Evolutionary conservation across 495 filamentous ascomycete species (phyloP).

Genomic region (Podospora conica): DNA sequence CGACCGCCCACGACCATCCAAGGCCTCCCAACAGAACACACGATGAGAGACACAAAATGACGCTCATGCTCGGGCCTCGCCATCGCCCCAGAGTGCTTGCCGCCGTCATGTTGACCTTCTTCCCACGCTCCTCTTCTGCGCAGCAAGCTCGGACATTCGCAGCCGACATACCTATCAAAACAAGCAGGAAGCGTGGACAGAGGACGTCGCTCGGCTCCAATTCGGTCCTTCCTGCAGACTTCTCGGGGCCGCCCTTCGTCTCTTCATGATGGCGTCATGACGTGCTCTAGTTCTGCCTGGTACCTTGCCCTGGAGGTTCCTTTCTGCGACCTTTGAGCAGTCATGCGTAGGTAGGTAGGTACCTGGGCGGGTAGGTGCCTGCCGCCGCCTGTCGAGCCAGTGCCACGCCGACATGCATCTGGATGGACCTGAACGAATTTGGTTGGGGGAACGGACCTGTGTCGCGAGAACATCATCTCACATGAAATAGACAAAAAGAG

Average conservation of each 20-base stretch:
- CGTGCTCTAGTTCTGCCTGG: not conserved
- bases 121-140: too few relatives aligned
- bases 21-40: not conserved
- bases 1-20: not conserved
- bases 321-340: not conserved
- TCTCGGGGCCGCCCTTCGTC: not conserved
- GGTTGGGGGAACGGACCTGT: not conserved
- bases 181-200: not conserved
- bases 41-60: not conserved
- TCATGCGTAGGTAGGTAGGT: not conserved
- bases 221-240: not conserved
- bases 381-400: not conserved
- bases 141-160: not conserved
- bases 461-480: not conserved
- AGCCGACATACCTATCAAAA: not conserved
- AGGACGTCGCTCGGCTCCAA: not conserved
- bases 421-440: too few relatives aligned
- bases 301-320: not conserved
- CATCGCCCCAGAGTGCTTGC: not conserved
- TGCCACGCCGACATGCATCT: not conserved
- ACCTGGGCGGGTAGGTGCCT: not conserved
- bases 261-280: not conserved
- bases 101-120: not conserved
- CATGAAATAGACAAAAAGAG: not conserved
- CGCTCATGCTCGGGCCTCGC: not conserved